Base-by-base conservation (phyloP, 2,329 filamentous ascomycete genomes). In the Xylariaceae sp. region DNA sequence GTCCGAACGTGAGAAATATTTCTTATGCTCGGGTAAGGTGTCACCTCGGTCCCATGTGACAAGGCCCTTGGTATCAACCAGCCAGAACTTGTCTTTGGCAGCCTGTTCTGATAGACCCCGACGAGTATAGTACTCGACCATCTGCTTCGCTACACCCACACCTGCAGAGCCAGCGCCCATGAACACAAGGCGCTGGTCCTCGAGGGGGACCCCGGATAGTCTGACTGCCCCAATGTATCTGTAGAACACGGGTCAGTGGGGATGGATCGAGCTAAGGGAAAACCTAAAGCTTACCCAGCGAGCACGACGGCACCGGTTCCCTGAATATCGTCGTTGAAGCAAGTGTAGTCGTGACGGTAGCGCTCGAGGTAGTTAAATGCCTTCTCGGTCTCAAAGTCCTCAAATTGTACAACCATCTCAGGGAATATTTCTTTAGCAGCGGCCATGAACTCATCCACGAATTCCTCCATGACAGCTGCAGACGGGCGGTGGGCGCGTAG, bases 241-340 rank as follows among this genome's bases (percentile, higher is more conserved):
- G 40, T 22, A 44, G 23, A 37, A 40, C 23, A 17, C 37, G 42
- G 21, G 41, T 59, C 45, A 59, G 56, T 34, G 41, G 36, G 32
- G 20, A 23, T 27, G 5, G 27, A 16, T 29, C 16, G 12, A 16
- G 3, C 22, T n/a, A 7, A 14, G 12, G 38, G 14, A 23, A 19
- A 21, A 19, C 16, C n/a, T 44, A 45, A 37, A 25, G 65, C 75
- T 65, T 68, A 82, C 75, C 92, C 92, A 53, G 80, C 92, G 44
- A 96, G 79, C 51, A 97, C 90, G 61, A 98, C 93, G 53, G 92
- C 90, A 58, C 93, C 93, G 58, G 93, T 97, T 55, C 92, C 92
- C 74, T 97, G 92, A 64, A 98, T 93, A 65, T 98, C 92, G 64
- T 97, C 93, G 68, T 97, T 97, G 81, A 98, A 98, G 77, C 88